phyloP scores from a whole-genome alignment of 2,329 filamentous ascomycete genomes.

The Fusarium penzigii region DNA sequence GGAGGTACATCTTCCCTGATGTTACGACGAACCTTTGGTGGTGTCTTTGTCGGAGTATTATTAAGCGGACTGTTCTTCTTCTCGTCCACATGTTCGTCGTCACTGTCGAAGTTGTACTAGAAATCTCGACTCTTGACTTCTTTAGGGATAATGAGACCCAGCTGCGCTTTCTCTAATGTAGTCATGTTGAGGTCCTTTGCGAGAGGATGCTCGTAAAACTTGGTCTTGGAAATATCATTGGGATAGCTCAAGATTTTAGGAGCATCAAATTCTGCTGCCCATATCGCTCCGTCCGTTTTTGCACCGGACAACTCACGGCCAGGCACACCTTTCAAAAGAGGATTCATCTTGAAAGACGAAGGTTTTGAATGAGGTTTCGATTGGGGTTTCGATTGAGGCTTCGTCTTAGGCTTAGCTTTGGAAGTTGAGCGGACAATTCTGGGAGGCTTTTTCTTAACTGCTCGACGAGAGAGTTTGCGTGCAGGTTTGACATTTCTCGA shows the following conservation, averaged over 20 bases:
- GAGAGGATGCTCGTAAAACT: conserved; percentile 41
- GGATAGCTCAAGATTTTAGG: conserved; percentile 37
- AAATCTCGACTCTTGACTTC: conserved; percentile 35
- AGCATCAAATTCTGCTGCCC: conserved; percentile 33
- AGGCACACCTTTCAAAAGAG: conserved; percentile 42
- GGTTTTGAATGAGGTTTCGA: not conserved
- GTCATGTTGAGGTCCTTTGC: conserved; percentile 32
- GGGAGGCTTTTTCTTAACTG: too few relatives aligned
- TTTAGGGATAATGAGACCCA: conserved; percentile 38
- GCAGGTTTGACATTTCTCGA: too few relatives aligned
- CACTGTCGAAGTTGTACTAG: conserved; percentile 42
- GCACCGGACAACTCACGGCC: conserved; percentile 41
- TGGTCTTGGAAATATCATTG: conserved; percentile 34
- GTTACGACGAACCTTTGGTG: not conserved
- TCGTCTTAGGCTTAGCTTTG: too few relatives aligned
- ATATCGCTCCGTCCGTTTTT: conserved; percentile 39
- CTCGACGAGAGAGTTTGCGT: too few relatives aligned
- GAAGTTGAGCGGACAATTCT: too few relatives aligned
- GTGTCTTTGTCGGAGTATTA: conserved; percentile 7
- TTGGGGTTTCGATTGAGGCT: too few relatives aligned
- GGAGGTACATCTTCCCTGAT: conserved; percentile 22
- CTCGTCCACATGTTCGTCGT: conserved; percentile 29
- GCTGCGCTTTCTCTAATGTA: conserved; percentile 29
- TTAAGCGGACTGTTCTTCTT: not conserved
- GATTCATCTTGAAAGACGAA: conserved; percentile 37